A percentile compares a stretch with the other conserved stretches of the same genome.
Evolutionary conservation across 2,329 filamentous ascomycete genomes (phyloP).

Genomic region (Ophiostoma triangulosporum): DNA sequence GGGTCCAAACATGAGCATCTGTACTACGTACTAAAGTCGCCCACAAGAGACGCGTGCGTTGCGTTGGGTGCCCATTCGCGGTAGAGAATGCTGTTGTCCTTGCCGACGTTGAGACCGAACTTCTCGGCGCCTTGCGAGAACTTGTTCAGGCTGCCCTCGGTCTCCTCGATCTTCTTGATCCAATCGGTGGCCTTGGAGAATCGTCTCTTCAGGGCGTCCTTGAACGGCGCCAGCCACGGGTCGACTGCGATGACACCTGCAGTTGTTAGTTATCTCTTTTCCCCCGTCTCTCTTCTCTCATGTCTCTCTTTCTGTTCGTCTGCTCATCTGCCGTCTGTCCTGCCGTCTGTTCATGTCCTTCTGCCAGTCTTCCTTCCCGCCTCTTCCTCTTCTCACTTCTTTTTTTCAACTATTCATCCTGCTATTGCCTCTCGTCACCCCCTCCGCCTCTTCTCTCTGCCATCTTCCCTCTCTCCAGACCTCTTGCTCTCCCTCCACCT

Average conservation of each 20-base stretch:
- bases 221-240: conserved; percentile 79
- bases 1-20: too few relatives aligned
- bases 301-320: background rate
- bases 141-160: conserved; percentile 80
- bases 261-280: background rate
- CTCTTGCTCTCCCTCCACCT: background rate
- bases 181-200: conserved; percentile 71
- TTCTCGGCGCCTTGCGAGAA: conserved; percentile 77
- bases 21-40: conserved; percentile 69
- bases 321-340: background rate
- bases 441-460: background rate
- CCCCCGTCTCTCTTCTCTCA: background rate
- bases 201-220: conserved; percentile 59
- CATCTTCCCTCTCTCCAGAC: background rate
- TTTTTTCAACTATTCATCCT: background rate
- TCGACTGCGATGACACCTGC: conserved; percentile 77
- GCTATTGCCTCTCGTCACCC: background rate
- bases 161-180: conserved; percentile 70
- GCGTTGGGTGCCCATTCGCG: conserved; percentile 96
- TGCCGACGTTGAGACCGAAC: conserved; percentile 71
- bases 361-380: background rate
- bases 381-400: background rate
- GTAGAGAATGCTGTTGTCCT: conserved; percentile 77
- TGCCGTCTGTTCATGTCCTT: too few relatives aligned
- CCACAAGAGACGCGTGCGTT: conserved; percentile 68